Conservation (phyloP, 139 green algal genomes). For the Cymbomonas tetramitiformis region DNA sequence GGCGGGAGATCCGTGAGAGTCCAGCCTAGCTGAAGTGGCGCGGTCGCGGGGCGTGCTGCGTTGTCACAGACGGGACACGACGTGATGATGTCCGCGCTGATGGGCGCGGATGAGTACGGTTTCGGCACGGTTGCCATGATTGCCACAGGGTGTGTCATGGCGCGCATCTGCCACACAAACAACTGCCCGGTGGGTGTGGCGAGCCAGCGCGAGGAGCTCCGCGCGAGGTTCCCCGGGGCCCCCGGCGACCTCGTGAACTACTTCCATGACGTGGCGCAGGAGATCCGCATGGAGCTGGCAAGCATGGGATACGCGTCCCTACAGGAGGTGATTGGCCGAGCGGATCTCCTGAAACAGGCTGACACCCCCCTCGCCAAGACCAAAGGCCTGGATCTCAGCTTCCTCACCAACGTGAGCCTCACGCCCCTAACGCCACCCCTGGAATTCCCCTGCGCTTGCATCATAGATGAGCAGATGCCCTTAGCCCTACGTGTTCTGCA, state of each 20-base stretch:
- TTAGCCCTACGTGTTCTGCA: too few species aligned
- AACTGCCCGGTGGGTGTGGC: constrained; percentile 98
- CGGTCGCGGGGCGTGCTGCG: too few species aligned
- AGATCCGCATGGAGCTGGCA: constrained; percentile 59
- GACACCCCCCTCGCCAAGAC: constrained; percentile 71
- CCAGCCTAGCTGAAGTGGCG: too few species aligned
- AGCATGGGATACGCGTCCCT: constrained; percentile 62
- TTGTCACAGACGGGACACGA: constrained; percentile 77
- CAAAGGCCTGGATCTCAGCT: constrained; percentile 70
- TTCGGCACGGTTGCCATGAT: constrained; percentile 95
- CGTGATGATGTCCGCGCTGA: constrained; percentile 68
- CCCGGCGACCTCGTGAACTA: constrained; percentile 89
- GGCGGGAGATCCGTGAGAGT: too few species aligned
- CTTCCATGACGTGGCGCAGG: constrained; percentile 72
- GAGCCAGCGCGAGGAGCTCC: constrained; percentile 87
- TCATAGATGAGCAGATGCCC: too few species aligned
- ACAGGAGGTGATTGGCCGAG: constrained; percentile 80
- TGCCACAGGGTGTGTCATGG: constrained; percentile 97
- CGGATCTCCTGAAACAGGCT: constrained; percentile 37
- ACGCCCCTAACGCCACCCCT: not conserved
- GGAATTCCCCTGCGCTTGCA: not conserved
- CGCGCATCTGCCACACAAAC: constrained; percentile 98
- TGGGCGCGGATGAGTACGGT: constrained; percentile 92
- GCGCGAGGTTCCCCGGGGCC: constrained; percentile 83
- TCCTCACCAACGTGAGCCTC: constrained; percentile 58